Percentiles rank a stretch among this genome's conserved stretches.
phyloP scores from a whole-genome alignment of 1,284 basidiomycete genomes.

The Fomitopsis palustris region DNA sequence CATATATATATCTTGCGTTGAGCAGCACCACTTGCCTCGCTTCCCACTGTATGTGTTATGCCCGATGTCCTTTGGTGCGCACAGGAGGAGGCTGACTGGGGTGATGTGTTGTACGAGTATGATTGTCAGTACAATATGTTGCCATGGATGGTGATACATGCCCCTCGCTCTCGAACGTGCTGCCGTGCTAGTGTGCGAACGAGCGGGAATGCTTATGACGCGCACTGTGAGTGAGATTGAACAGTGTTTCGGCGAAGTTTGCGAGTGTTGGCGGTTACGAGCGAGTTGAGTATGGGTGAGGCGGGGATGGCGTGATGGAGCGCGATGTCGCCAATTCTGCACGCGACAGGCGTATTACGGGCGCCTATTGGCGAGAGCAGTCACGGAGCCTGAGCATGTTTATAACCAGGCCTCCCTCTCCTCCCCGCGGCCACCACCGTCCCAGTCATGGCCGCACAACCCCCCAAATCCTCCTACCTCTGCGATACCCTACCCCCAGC shows the following conservation, averaged over 20 bases:
- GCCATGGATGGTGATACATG: slow-evolving; percentile 2
- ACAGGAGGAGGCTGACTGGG: neutral
- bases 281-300: neutral
- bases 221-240: neutral
- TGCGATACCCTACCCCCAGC: slow-evolving; percentile 75
- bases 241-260: neutral
- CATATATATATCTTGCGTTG: slow-evolving; percentile 25
- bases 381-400: neutral
- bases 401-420: slow-evolving; percentile 1
- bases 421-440: neutral
- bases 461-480: slow-evolving; percentile 36
- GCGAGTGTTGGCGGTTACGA: neutral
- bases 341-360: slow-evolving; percentile 16
- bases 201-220: neutral
- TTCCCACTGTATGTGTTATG: slow-evolving; percentile 8
- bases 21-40: slow-evolving; percentile 10
- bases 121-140: slow-evolving; percentile 4
- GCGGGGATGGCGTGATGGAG: slow-evolving; percentile 11
- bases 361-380: slow-evolving; percentile 10
- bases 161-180: neutral
- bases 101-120: slow-evolving; percentile 6
- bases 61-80: neutral
- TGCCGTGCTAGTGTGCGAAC: neutral
- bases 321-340: slow-evolving; percentile 25
- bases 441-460: slow-evolving; percentile 18